These are phyloP conservation scores for Hypoxylon sp. DNA, from an alignment of 2,329 filamentous ascomycete species.

Conservation along the genomic window DNA sequence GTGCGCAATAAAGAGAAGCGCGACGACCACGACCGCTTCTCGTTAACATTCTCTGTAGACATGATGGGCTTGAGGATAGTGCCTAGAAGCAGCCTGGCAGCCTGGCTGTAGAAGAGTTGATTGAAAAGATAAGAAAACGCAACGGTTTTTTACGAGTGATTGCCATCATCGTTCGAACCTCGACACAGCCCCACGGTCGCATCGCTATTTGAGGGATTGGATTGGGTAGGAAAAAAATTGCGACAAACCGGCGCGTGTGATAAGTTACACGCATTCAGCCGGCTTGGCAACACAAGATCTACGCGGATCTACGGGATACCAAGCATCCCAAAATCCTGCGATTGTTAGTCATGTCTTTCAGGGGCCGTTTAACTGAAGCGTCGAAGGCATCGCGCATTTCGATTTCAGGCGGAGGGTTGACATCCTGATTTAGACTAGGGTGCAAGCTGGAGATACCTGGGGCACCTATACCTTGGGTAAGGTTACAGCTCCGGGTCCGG, in stretches of 20 bases:
- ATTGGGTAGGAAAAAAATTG: slow-evolving; percentile 4
- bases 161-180: slow-evolving; percentile 16
- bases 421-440: too few relatives aligned
- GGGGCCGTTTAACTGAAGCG: too few relatives aligned
- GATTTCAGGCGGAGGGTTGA: too few relatives aligned
- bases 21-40: slow-evolving; percentile 35
- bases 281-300: not conserved
- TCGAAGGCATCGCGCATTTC: too few relatives aligned
- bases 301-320: not conserved
- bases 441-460: too few relatives aligned
- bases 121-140: not conserved
- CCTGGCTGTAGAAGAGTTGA: not conserved
- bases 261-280: not conserved
- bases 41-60: slow-evolving; percentile 10
- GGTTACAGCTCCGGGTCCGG: not conserved
- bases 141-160: not conserved
- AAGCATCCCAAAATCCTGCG: not conserved
- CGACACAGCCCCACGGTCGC: slow-evolving; percentile 29
- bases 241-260: not conserved
- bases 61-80: slow-evolving; percentile 6
- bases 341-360: not conserved
- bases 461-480: not conserved
- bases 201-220: not conserved
- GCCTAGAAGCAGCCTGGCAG: not conserved
- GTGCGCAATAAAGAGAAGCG: slow-evolving; percentile 42